Conservation (phyloP, 2,329 filamentous ascomycete species). For the Botrytis medusae region DNA sequence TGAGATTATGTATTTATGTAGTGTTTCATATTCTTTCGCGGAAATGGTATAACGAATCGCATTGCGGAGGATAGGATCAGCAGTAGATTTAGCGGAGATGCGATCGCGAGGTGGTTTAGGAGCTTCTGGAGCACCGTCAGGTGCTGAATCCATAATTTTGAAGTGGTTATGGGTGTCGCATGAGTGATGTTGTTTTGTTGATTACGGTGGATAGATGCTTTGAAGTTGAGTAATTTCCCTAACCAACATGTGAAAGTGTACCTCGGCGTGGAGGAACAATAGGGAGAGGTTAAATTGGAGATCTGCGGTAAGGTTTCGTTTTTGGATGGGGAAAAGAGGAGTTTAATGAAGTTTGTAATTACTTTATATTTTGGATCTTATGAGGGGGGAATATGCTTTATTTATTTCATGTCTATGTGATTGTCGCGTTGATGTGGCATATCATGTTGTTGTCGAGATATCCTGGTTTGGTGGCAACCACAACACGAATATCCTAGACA, state of each 20-base stretch:
- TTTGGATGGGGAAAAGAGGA: not conserved
- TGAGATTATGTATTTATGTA: conserved; percentile 81
- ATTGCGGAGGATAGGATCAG: conserved; percentile 77
- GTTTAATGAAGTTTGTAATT: not conserved
- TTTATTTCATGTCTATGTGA: not conserved
- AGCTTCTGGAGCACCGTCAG: conserved; percentile 25
- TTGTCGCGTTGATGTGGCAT: conserved; percentile 1
- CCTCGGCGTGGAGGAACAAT: conserved; percentile 9
- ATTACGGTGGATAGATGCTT: not conserved
- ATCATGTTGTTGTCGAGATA: not conserved
- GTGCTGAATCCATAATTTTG: conserved; percentile 28
- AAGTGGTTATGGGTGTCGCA: conserved; percentile 11
- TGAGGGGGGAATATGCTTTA: not conserved
- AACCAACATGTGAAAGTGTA: conserved; percentile 21
- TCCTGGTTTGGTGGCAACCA: not conserved
- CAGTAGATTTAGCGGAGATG: conserved; percentile 39
- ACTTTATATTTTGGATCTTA: not conserved
- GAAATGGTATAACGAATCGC: conserved; percentile 83
- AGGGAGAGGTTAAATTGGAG: conserved; percentile 14
- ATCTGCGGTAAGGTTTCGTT: conserved; percentile 9
- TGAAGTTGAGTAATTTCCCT: not conserved
- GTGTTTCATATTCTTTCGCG: conserved; percentile 78
- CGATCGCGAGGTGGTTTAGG: conserved; percentile 28
- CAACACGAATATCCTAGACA: not conserved
- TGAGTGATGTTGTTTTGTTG: conserved; percentile 1